These are phyloP conservation scores for button mushroom (Agaricus bisporus) DNA, from an alignment of 768 basidiomycete genomes.

Conservation along the genomic window DNA sequence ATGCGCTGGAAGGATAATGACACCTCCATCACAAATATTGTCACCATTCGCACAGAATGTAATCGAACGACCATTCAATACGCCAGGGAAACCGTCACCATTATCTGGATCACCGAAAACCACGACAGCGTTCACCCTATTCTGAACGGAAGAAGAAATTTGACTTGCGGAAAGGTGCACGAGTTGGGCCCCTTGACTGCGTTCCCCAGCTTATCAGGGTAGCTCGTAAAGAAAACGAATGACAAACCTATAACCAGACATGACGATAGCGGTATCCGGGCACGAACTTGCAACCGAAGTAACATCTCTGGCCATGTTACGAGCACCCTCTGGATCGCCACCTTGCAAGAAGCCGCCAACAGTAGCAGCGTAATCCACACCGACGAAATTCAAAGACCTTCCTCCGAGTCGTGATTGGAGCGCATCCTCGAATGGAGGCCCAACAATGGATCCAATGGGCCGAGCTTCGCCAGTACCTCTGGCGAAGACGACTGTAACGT, in stretches of 20 bases:
- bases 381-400: conserved; percentile 27
- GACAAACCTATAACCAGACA: conserved; percentile 27
- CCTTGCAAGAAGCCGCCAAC: conserved; percentile 31
- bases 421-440: conserved; percentile 28
- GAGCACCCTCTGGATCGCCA: conserved; percentile 28
- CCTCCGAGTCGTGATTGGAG: conserved; percentile 22
- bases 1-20: conserved; percentile 19
- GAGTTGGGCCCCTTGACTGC: conserved; percentile 23
- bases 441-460: conserved; percentile 30
- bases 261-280: conserved; percentile 26
- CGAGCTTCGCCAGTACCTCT: conserved; percentile 28
- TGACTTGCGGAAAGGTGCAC: conserved; percentile 12
- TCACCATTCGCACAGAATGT: conserved; percentile 26
- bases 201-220: not conserved
- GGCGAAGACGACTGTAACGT: conserved; percentile 31
- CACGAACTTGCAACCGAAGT: conserved; percentile 21
- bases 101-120: conserved; percentile 27
- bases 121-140: conserved; percentile 14
- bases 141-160: conserved; percentile 12
- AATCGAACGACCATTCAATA: conserved; percentile 19
- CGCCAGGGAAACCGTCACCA: conserved; percentile 22
- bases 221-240: not conserved
- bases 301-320: conserved; percentile 28
- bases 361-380: conserved; percentile 29
- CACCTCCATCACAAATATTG: conserved; percentile 24